phyloP scores from a whole-genome alignment of 2,329 filamentous ascomycete species.

The Chaetomium sp. region DNA sequence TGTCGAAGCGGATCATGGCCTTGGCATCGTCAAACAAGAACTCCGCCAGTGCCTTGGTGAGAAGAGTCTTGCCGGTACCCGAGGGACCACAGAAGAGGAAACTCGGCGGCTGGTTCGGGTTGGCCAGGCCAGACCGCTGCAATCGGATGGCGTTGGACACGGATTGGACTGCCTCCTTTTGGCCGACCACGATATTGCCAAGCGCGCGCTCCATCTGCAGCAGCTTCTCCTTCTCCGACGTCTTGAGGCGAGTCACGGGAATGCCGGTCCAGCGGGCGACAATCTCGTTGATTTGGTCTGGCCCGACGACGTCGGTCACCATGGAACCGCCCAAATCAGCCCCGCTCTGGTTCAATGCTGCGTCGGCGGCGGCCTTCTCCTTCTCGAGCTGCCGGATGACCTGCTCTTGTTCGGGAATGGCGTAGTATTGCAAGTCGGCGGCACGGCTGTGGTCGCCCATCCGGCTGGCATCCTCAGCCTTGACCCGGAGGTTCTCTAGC shows the following conservation, averaged over 20 bases:
- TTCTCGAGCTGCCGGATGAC: conserved; percentile 76
- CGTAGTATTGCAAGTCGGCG: conserved; percentile 93
- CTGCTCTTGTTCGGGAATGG: conserved; percentile 83
- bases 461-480: conserved; percentile 88
- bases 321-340: conserved; percentile 62
- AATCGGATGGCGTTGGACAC: conserved; percentile 95
- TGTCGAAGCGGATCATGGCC: conserved; percentile 97
- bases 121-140: conserved; percentile 87
- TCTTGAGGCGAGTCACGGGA: conserved; percentile 87
- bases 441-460: conserved; percentile 77
- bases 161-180: conserved; percentile 85
- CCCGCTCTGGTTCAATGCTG: conserved; percentile 49
- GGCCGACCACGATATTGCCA: conserved; percentile 78
- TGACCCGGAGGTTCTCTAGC: conserved; percentile 83
- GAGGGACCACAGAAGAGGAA: conserved; percentile 99
- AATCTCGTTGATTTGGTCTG: conserved; percentile 98
- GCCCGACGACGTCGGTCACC: conserved; percentile 87
- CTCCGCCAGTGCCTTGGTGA: conserved; percentile 94
- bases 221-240: conserved; percentile 97
- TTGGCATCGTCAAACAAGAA: conserved; percentile 97
- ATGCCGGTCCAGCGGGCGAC: conserved; percentile 98
- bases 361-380: conserved; percentile 74
- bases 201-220: conserved; percentile 91
- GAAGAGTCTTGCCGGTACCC: conserved; percentile 93
- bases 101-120: conserved; percentile 93